Conservation (phyloP, 768 basidiomycete genomes). For the Boletus tylopilopsis region DNA sequence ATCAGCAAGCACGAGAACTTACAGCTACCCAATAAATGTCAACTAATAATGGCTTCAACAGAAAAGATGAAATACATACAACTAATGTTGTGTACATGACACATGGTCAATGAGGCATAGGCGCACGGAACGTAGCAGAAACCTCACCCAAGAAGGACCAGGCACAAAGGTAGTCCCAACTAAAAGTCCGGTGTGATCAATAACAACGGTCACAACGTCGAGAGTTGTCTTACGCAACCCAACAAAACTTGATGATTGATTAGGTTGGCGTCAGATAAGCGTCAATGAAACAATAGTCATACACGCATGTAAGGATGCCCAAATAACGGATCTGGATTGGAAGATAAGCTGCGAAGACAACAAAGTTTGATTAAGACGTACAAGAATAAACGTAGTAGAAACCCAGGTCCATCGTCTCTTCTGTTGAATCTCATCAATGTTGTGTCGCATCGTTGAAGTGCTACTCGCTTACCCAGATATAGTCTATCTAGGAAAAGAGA, state of each 20-base stretch:
- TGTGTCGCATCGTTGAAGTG: not conserved
- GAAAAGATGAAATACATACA: not conserved
- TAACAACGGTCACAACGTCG: too few species aligned
- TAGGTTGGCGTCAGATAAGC: not conserved
- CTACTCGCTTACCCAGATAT: slow-evolving; percentile 10
- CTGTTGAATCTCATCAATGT: not conserved
- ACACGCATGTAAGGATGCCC: slow-evolving; percentile 1
- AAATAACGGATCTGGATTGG: slow-evolving; percentile 8
- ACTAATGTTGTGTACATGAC: too few species aligned
- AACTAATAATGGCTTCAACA: not conserved
- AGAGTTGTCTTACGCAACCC: too few species aligned
- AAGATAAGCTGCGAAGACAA: not conserved
- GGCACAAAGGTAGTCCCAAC: too few species aligned
- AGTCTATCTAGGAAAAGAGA: not conserved
- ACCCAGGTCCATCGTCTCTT: slow-evolving; percentile 6
- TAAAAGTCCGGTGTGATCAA: too few species aligned
- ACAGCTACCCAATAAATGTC: not conserved
- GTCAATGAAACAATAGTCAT: not conserved
- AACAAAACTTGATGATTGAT: not conserved
- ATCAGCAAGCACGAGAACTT: not conserved
- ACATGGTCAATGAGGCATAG: too few species aligned
- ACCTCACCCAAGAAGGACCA: too few species aligned
- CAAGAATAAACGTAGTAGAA: slow-evolving; percentile 2
- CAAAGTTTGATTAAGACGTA: not conserved
- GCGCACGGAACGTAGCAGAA: too few species aligned